A percentile compares a stretch with the other conserved stretches of the same genome.
Conservation (phyloP, 139 green algal genomes). For the Chlamydomonas asymmetrica region DNA sequence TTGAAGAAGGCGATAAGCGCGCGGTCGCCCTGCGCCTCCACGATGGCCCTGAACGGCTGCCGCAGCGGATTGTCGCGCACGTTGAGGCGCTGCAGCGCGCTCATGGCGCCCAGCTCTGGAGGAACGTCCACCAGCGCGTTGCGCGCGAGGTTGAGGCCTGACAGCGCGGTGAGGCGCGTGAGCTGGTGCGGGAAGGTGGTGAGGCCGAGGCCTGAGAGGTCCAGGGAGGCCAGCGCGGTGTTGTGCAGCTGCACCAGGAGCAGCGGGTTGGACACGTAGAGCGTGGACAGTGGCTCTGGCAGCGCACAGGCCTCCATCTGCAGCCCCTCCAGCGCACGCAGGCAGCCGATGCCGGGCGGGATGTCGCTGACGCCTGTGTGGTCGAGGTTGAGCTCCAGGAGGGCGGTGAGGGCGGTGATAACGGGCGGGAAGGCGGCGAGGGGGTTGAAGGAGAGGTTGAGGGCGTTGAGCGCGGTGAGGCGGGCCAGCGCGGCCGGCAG, state of each 20-base stretch:
- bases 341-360: slow-evolving; percentile 33
- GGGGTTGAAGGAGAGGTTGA: slow-evolving; percentile 61
- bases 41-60: slow-evolving; percentile 10
- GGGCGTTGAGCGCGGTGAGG: slow-evolving; percentile 33
- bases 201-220: slow-evolving; percentile 35
- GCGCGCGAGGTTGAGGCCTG: slow-evolving; percentile 41
- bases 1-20: slow-evolving; percentile 15
- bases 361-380: slow-evolving; percentile 40
- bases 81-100: slow-evolving; percentile 25
- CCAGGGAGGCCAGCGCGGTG: slow-evolving; percentile 32
- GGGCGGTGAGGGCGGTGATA: slow-evolving; percentile 37
- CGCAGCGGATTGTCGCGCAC: slow-evolving; percentile 30
- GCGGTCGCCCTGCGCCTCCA: slow-evolving; percentile 34
- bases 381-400: slow-evolving; percentile 66
- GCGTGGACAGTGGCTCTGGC: slow-evolving; percentile 5
- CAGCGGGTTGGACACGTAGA: slow-evolving; percentile 57
- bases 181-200: slow-evolving; percentile 22
- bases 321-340: slow-evolving; percentile 48
- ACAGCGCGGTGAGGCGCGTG: slow-evolving; percentile 35
- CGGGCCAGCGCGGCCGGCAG: slow-evolving; percentile 33
- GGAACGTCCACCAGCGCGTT: slow-evolving; percentile 40
- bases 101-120: slow-evolving; percentile 24
- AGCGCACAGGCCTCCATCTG: slow-evolving; percentile 54
- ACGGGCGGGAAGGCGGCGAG: slow-evolving; percentile 44
- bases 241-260: slow-evolving; percentile 55